Conservation (phyloP, 2,329 filamentous ascomycete species). For the Clonostachys sp. region DNA sequence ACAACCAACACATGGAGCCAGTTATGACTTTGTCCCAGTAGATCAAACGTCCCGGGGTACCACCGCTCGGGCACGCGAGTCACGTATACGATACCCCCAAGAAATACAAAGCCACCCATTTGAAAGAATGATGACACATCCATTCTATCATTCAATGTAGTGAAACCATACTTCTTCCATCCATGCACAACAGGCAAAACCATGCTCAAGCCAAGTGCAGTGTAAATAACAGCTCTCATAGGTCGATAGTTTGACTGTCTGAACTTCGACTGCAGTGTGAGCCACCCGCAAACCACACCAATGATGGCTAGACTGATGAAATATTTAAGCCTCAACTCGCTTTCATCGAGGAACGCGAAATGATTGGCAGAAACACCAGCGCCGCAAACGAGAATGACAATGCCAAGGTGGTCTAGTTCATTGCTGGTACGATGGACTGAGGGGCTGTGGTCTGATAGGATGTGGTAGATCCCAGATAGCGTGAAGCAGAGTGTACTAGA, state of each 20-base stretch:
- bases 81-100: slow-evolving; percentile 1
- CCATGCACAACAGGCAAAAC: background rate
- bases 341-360: slow-evolving; percentile 11
- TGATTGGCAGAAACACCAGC: slow-evolving; percentile 14
- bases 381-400: slow-evolving; percentile 6
- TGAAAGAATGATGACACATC: background rate
- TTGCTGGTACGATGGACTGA: slow-evolving; percentile 16
- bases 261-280: background rate
- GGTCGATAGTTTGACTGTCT: background rate
- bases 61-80: slow-evolving; percentile 18
- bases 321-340: background rate
- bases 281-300: background rate
- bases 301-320: background rate
- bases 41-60: slow-evolving; percentile 16
- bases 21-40: slow-evolving; percentile 17
- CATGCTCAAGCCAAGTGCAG: background rate
- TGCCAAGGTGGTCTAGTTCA: slow-evolving; percentile 20
- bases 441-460: slow-evolving; percentile 19
- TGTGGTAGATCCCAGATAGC: slow-evolving; percentile 12
- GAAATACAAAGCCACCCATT: background rate
- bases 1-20: slow-evolving; percentile 16
- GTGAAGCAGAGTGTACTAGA: slow-evolving; percentile 14
- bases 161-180: background rate
- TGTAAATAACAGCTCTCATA: background rate
- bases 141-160: background rate